Base-by-base conservation (phyloP, 225 moss, liverwort and hornwort species). In the Bryoerythrophyllum caledonicum region DNA sequence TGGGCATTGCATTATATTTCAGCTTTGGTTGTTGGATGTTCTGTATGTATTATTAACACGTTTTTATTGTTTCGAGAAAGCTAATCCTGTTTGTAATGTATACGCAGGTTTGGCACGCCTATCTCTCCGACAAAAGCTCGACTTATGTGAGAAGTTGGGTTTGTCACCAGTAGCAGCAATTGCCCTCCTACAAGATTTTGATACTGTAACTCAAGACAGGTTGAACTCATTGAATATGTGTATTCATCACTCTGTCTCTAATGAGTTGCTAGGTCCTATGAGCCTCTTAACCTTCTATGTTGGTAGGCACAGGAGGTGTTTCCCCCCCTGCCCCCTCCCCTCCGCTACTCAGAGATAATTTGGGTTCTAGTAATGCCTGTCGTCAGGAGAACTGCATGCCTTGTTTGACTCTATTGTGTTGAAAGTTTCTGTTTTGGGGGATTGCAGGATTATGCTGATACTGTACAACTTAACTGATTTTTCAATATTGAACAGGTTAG, bases 61-160 rank as follows among this genome's bases (percentile, higher is more conserved):
- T 57, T 35, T 49, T 68, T 25, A 41, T 71, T 67, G 52, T 63
- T 73, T 23, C 72, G 43, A 63, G 61, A 65, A 68, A 75, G 26
- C 68, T 72, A 43, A 85, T 20, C 48, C 32, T 32, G 30, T 66
- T 37, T 15, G 46, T 79, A 76, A 65, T 65, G 14, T 73, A 41
- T 69, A 76, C 43, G 67, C 83, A 97, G 99, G 95, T 71, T 91
- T 99, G 76, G 89, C 86, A 73, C 83, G 84, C 46, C 79, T 93
- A 24, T 80, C 91, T 66, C 76, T 99, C 54, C 82, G 81, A 77
- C 77, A 89, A 63, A 99, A 99, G 82, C 78, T 99, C 72, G 83
- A 90, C 54, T 71, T 93, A 34, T 91, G 89, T 82, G 93, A 93
- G 77, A 82, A 84, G 68, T 85, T 99, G 79, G 89, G 99, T 80